Evolutionary conservation across 1,284 basidiomycete species (phyloP), one percentile per base, ranked within the genome.

Genomic region (Athelia sp.): DNA sequence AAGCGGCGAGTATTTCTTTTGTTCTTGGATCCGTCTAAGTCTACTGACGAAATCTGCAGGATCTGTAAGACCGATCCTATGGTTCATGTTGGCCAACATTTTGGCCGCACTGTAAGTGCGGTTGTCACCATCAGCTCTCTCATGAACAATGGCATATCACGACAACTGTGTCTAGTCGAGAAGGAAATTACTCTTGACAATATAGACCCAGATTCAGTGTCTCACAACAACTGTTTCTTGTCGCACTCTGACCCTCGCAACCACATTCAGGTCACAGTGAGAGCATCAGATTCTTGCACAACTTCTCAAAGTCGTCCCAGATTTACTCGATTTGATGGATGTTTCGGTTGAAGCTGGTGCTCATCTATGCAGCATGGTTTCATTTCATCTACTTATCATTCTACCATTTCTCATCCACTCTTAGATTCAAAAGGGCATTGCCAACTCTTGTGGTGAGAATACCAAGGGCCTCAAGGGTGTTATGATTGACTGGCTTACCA

Each of bases 391-490:
- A 4, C 36, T n/a, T n/a, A 17, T 8, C 9, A 6, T 40, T 40
- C 15, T n/a, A 9, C 19, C 19, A 40, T 40, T 17, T 47, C 4
- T 21, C 10, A 22, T 4, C 14, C 40, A n/a, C 19, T 26, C 17
- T 6, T 29, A 56, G 56, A 47, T 56, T 17, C 51, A 54, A 22
- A 54, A 48, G 32, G 51, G 55, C 21, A 43, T 21, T 0, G 50
- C 47, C 23, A 49, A 50, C 24, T 50, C 51, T 6, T 36, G 55
- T 22, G 50, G 38, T 1, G 53, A 56, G 22, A 34, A 56, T 15
- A 53, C 50, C 2, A 58, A 58, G 19, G 29, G 40, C 0, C 40
- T 54, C 31, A 52, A 54, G 17, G 26, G 21, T 14, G 26, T 32
- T 2, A 44, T 54, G 0, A 19, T 54, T 2, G 50, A 54, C 17